Evolutionary conservation across 2,329 filamentous ascomycete genomes (phyloP).

Genomic region (Exophiala alcalophila): DNA sequence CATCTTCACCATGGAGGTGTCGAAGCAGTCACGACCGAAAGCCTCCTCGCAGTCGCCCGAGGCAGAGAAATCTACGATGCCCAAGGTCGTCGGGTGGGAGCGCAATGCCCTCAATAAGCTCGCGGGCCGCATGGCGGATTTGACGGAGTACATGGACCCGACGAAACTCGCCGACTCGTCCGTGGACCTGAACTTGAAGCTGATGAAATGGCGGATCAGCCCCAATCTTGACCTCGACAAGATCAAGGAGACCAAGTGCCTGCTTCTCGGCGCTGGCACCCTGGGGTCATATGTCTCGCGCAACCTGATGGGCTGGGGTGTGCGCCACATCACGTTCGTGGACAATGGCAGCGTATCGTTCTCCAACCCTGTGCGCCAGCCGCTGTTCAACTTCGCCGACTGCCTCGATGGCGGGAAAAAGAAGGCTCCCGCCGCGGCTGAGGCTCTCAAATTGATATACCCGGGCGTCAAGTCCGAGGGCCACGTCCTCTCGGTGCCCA

Average conservation of each 20-base stretch:
- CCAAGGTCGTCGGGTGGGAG: constrained; percentile 95
- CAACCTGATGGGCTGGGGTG: constrained; percentile 91
- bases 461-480: constrained; percentile 82
- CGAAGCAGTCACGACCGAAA: constrained; percentile 17
- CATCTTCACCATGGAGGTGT: constrained; percentile 59
- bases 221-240: constrained; percentile 81
- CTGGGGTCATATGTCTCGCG: constrained; percentile 90
- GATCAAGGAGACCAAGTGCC: constrained; percentile 85
- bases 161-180: constrained; percentile 81
- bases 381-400: constrained; percentile 85
- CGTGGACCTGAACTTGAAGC: constrained; percentile 91
- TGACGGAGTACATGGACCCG: constrained; percentile 93
- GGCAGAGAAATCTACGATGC: constrained; percentile 53
- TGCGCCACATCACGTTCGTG: constrained; percentile 90
- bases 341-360: constrained; percentile 92
- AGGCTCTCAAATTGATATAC: constrained; percentile 79
- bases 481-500: constrained; percentile 81
- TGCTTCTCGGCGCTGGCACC: constrained; percentile 88
- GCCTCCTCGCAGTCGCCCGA: constrained; percentile 13
- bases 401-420: constrained; percentile 78
- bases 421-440: constrained; percentile 78
- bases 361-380: constrained; percentile 93
- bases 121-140: constrained; percentile 71
- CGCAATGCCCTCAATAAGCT: constrained; percentile 76
- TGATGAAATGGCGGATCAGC: constrained; percentile 98